phyloP scores from a whole-genome alignment of 2,329 filamentous ascomycete genomes.

The Neoscytalidium dimidiatum region DNA sequence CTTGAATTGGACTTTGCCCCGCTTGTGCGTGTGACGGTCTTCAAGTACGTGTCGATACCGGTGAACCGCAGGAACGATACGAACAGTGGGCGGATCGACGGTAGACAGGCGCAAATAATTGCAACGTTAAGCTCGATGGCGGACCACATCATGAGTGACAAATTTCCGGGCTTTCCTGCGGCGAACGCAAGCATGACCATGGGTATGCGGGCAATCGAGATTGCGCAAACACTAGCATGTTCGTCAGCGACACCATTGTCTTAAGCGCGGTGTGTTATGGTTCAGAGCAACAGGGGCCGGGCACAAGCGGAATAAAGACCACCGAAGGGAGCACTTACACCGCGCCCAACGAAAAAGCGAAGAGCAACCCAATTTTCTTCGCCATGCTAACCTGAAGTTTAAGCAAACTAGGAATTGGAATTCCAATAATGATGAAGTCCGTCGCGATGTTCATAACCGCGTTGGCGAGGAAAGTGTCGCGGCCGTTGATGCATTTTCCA shows the following conservation, averaged over 20 bases:
- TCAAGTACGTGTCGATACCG: slow-evolving; percentile 29
- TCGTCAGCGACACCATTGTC: neutral
- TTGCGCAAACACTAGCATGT: slow-evolving; percentile 26
- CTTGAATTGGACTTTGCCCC: neutral
- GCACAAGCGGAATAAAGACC: neutral
- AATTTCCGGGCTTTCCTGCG: neutral
- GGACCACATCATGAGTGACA: slow-evolving; percentile 26
- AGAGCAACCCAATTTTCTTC: neutral
- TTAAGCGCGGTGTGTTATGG: too few relatives aligned
- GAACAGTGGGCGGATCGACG: slow-evolving; percentile 35
- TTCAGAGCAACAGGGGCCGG: neutral
- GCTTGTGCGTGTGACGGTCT: neutral
- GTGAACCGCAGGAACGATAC: slow-evolving; percentile 33
- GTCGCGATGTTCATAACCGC: slow-evolving; percentile 13
- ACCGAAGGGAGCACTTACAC: neutral
- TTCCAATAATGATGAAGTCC: slow-evolving; percentile 29
- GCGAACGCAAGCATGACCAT: slow-evolving; percentile 21
- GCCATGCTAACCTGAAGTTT: neutral
- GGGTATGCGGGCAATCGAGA: slow-evolving; percentile 30
- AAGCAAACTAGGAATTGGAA: slow-evolving; percentile 28
- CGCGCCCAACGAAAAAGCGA: slow-evolving; percentile 1
- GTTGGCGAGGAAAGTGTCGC: neutral
- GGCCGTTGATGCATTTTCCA: slow-evolving; percentile 28
- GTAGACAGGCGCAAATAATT: slow-evolving; percentile 38
- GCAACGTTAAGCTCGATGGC: slow-evolving; percentile 34